Conservation (phyloP, 1,284 basidiomycete genomes). For the Salmacisia buchloeana region DNA sequence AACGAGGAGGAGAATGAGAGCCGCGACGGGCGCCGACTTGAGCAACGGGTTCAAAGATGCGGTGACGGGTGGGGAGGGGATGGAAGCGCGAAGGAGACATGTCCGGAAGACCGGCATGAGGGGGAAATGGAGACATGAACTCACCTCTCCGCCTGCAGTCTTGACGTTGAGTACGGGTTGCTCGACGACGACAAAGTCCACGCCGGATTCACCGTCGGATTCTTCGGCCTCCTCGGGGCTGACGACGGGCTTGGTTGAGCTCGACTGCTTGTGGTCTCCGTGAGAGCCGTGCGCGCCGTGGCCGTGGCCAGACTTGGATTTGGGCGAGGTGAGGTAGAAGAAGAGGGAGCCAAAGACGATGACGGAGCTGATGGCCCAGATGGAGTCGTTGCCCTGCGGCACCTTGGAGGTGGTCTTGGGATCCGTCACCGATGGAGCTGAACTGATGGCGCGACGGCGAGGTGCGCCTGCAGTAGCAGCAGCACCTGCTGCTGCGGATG, state of each 20-base stretch:
- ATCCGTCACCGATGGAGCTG: not conserved
- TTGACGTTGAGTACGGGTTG: not conserved
- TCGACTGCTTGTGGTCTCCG: not conserved
- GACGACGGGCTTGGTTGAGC: not conserved
- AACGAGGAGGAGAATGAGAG: no score
- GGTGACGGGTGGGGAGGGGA: not conserved
- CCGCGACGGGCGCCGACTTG: no score
- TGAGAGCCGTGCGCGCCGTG: not conserved
- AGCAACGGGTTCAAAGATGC: no score
- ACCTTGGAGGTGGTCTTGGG: conserved; percentile 5
- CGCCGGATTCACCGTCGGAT: not conserved
- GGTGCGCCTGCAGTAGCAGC: not conserved
- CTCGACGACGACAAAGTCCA: conserved; percentile 4
- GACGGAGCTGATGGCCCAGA: conserved; percentile 32
- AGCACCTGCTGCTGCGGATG: not conserved
- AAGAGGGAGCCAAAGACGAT: conserved; percentile 31
- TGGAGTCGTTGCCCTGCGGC: conserved; percentile 18
- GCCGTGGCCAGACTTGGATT: not conserved
- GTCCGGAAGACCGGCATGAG: not conserved
- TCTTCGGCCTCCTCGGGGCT: not conserved
- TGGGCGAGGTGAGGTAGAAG: conserved; percentile 21
- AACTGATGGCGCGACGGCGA: not conserved
- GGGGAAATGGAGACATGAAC: no score
- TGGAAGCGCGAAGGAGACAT: not conserved
- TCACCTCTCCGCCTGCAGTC: not conserved